phyloP scores from a whole-genome alignment of 2,329 filamentous ascomycete genomes.

The Alternaria triticina region DNA sequence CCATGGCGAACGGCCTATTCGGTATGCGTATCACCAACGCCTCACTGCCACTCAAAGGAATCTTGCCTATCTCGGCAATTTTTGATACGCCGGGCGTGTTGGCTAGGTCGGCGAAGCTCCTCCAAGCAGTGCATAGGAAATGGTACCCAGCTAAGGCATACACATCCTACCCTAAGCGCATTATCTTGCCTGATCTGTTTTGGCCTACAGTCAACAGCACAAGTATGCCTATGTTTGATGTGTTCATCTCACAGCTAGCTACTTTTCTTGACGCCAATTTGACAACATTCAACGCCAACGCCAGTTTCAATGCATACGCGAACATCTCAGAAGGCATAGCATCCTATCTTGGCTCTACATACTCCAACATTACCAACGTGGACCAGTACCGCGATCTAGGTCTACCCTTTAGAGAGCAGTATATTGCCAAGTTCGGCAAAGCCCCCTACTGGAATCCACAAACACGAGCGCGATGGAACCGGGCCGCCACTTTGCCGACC shows the following conservation, averaged over 20 bases:
- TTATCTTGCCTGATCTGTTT: slow-evolving; percentile 13
- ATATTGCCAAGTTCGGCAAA: slow-evolving; percentile 13
- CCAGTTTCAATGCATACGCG: slow-evolving; percentile 15
- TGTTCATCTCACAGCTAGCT: slow-evolving; percentile 11
- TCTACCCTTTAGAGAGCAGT: slow-evolving; percentile 9
- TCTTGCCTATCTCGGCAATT: slow-evolving; percentile 16
- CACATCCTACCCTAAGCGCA: slow-evolving; percentile 10
- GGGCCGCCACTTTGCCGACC: slow-evolving; percentile 4
- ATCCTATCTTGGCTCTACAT: slow-evolving; percentile 14
- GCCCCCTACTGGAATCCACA: slow-evolving; percentile 17
- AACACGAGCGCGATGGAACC: slow-evolving; percentile 12
- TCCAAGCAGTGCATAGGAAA: slow-evolving; percentile 14
- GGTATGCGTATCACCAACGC: slow-evolving; percentile 19
- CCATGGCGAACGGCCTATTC: slow-evolving; percentile 14
- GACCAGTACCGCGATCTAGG: slow-evolving; percentile 15
- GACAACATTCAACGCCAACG: slow-evolving; percentile 7
- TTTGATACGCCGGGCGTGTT: slow-evolving; percentile 22
- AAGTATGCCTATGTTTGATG: slow-evolving; percentile 11
- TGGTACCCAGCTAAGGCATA: slow-evolving; percentile 10
- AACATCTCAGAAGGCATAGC: slow-evolving; percentile 9
- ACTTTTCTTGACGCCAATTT: slow-evolving; percentile 12
- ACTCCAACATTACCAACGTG: slow-evolving; percentile 19
- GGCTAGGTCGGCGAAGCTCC: slow-evolving; percentile 16
- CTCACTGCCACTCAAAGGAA: slow-evolving; percentile 14
- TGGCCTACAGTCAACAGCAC: slow-evolving; percentile 17